A percentile compares a stretch with the other conserved stretches of the same genome.
These are phyloP conservation scores for Alloteropsis semialata DNA, from an alignment of 176 grass and related monocot species.

Conservation along the genomic window DNA sequence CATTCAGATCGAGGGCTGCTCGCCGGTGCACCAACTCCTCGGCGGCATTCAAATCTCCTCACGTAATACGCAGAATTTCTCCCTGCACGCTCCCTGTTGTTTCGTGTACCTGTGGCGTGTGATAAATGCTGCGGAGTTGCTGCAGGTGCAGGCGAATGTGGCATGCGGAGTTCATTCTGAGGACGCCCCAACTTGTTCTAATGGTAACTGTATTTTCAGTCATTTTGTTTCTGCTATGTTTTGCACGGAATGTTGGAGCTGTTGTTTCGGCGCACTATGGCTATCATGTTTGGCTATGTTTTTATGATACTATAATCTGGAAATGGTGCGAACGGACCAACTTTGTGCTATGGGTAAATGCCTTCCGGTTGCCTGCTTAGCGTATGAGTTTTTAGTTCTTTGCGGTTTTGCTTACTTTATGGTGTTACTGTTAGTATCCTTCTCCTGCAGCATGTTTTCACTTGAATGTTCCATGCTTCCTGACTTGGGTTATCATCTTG, in stretches of 20 bases:
- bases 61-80: constrained; percentile 16
- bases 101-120: background rate
- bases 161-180: constrained; percentile 24
- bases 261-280: background rate
- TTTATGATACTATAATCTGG: background rate
- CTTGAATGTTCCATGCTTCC: constrained; percentile 7
- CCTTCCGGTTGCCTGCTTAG: background rate
- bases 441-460: background rate
- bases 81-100: background rate
- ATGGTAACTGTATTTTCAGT: constrained; percentile 13
- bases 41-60: constrained; percentile 5
- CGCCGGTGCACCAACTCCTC: constrained; percentile 33
- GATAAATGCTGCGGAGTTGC: background rate
- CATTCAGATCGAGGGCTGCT: constrained; percentile 51
- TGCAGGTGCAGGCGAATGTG: constrained; percentile 36
- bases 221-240: background rate
- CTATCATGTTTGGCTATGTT: background rate
- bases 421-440: background rate
- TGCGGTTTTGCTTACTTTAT: background rate
- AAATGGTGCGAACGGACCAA: background rate
- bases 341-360: background rate
- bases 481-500: background rate
- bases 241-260: background rate
- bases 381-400: background rate
- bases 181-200: constrained; percentile 36